phyloP scores from a whole-genome alignment of 768 basidiomycete genomes.

The Ramaria rubella region DNA sequence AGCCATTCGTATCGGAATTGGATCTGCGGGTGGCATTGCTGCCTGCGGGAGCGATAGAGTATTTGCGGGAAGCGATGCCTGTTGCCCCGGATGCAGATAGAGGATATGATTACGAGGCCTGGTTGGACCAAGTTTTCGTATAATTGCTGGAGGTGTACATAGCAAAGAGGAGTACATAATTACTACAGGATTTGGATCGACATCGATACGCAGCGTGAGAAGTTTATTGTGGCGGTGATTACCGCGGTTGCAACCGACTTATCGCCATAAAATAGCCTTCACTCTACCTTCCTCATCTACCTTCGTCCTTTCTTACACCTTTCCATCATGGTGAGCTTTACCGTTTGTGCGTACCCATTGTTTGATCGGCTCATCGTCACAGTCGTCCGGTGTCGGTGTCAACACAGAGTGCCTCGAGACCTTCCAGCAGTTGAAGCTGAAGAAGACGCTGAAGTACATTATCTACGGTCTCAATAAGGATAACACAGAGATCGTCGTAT shows the following conservation, averaged over 20 bases:
- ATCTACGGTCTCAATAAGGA: slow-evolving; percentile 60
- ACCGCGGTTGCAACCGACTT: not conserved
- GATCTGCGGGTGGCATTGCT: slow-evolving; percentile 83
- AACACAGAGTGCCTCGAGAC: slow-evolving; percentile 46
- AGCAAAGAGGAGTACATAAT: not conserved
- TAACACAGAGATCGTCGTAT: slow-evolving; percentile 69
- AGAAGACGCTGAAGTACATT: slow-evolving; percentile 77
- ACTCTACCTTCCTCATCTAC: not conserved
- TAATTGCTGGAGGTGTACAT: slow-evolving; percentile 16
- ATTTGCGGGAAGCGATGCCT: slow-evolving; percentile 81
- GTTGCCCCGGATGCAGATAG: slow-evolving; percentile 23
- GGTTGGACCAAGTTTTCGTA: slow-evolving; percentile 74
- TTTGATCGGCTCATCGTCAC: not conserved
- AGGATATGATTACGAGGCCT: slow-evolving; percentile 60
- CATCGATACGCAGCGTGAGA: not conserved
- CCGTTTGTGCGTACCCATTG: not conserved
- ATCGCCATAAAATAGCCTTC: not conserved
- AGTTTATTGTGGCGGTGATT: not conserved
- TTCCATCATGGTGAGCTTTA: not conserved
- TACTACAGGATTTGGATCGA: not conserved
- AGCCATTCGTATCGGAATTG: slow-evolving; percentile 91
- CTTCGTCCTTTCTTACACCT: not conserved
- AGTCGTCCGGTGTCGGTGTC: slow-evolving; percentile 66
- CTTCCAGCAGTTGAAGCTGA: slow-evolving; percentile 69
- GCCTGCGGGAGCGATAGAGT: slow-evolving; percentile 67